Evolutionary conservation across 495 filamentous ascomycete species (phyloP).

Genomic region (Neurospora sublineolata): DNA sequence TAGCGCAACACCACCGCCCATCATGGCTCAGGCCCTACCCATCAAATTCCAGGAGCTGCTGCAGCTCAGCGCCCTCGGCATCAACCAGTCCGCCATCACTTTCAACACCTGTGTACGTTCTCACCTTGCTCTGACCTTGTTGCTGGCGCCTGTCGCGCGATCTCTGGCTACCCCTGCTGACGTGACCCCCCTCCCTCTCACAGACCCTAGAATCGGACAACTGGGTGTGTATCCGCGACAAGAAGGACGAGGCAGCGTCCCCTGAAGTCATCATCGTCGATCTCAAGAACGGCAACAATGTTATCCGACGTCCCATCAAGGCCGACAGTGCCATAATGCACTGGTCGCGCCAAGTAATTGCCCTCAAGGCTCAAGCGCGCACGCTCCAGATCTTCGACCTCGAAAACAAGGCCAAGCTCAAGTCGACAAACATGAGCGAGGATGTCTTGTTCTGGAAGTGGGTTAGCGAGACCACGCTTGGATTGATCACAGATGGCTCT

Average conservation of each 20-base stretch:
- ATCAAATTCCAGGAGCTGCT: slow-evolving; percentile 94
- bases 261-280: slow-evolving; percentile 96
- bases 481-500: slow-evolving; percentile 75
- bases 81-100: slow-evolving; percentile 79
- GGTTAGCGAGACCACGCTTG: slow-evolving; percentile 78
- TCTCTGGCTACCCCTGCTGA: not conserved
- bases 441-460: slow-evolving; percentile 99
- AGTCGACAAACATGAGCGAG: slow-evolving; percentile 89
- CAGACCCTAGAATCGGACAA: slow-evolving; percentile 96
- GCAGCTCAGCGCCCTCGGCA: slow-evolving; percentile 68
- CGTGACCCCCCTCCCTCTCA: not conserved
- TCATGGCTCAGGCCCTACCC: slow-evolving; percentile 48
- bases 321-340: slow-evolving; percentile 99
- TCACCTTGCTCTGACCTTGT: not conserved
- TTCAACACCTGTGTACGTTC: slow-evolving; percentile 89
- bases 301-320: slow-evolving; percentile 91
- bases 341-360: slow-evolving; percentile 90
- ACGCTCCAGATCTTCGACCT: slow-evolving; percentile 98
- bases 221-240: slow-evolving; percentile 91
- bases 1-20: slow-evolving; percentile 20
- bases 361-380: slow-evolving; percentile 78
- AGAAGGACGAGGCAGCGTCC: slow-evolving; percentile 62
- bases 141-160: not conserved
- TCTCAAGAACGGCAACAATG: slow-evolving; percentile 86
- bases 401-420: slow-evolving; percentile 77